Percentiles rank a stretch among this genome's conserved stretches.
These are phyloP conservation scores for Puccinia novopanici DNA, from an alignment of 1,284 basidiomycete genomes.

Conservation along the genomic window DNA sequence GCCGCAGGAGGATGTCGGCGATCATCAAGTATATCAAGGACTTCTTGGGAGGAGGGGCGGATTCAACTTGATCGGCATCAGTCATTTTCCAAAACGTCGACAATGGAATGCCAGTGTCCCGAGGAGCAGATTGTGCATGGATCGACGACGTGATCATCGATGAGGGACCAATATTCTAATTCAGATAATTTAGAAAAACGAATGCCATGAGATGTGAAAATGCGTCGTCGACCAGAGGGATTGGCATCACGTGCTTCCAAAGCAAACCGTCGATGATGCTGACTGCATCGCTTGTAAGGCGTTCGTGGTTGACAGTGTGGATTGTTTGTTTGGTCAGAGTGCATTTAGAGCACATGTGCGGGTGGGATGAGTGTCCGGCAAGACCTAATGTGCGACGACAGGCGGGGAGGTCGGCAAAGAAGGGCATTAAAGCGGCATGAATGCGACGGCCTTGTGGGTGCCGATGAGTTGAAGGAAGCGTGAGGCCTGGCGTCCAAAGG, in stretches of 20 bases:
- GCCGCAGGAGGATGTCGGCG: no score
- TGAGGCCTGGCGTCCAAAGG: slow-evolving; percentile 58
- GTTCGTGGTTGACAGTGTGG: neutral
- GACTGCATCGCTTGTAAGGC: neutral
- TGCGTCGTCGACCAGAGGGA: neutral
- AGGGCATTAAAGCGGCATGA: slow-evolving; percentile 21
- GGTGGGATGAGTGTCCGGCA: slow-evolving; percentile 2
- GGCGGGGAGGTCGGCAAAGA: slow-evolving; percentile 52
- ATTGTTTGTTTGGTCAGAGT: slow-evolving; percentile 7
- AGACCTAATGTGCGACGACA: slow-evolving; percentile 29
- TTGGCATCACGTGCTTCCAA: neutral
- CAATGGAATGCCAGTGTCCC: slow-evolving; percentile 14
- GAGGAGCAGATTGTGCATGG: slow-evolving; percentile 30
- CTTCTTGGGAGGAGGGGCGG: neutral
- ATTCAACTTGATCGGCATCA: neutral
- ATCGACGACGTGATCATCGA: slow-evolving; percentile 28
- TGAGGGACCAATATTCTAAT: slow-evolving; percentile 30
- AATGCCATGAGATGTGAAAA: slow-evolving; percentile 14
- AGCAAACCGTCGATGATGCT: neutral
- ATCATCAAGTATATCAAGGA: no score
- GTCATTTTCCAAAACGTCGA: no score
- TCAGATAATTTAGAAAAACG: slow-evolving; percentile 19
- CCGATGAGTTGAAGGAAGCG: neutral
- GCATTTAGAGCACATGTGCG: slow-evolving; percentile 46
- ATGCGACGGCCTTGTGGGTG: slow-evolving; percentile 2